Evolutionary conservation across 139 green algal genomes (phyloP).

Genomic region (Micromonas commoda): DNA sequence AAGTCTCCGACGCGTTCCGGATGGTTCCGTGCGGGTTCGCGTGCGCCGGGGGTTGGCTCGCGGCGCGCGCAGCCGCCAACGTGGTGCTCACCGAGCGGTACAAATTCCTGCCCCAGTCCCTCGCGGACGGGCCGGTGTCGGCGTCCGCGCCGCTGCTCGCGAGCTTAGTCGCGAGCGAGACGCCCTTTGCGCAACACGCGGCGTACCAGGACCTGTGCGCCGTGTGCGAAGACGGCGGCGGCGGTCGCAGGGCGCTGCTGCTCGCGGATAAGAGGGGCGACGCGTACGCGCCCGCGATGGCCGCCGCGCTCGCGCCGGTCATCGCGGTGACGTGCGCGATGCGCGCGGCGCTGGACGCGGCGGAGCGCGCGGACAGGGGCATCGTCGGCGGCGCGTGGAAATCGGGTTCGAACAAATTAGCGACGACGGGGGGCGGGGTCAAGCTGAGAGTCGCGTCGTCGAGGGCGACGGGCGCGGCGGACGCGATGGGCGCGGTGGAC

Average conservation of each 20-base stretch:
- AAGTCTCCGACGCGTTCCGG: background rate
- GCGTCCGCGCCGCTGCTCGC: slow-evolving; percentile 5
- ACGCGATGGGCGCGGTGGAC: no score
- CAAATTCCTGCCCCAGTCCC: background rate
- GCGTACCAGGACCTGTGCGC: slow-evolving; percentile 13
- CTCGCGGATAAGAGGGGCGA: background rate
- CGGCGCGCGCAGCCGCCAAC: background rate
- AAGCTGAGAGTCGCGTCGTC: no score
- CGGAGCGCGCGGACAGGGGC: background rate
- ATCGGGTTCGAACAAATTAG: no score
- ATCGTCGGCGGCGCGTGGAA: no score
- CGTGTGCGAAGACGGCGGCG: background rate
- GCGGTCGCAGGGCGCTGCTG: background rate
- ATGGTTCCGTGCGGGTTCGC: no score
- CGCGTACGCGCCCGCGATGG: background rate
- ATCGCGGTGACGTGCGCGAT: background rate
- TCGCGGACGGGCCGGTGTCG: background rate
- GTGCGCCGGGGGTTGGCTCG: no score
- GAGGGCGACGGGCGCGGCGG: no score
- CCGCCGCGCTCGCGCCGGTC: slow-evolving; percentile 4
- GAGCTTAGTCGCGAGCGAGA: background rate
- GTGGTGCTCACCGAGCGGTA: slow-evolving; percentile 11
- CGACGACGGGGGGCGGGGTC: no score
- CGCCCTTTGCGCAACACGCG: slow-evolving; percentile 4
- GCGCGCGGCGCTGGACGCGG: background rate